Conservation (phyloP, 2,329 filamentous ascomycete genomes). For the Domatiomyces catenatus region DNA sequence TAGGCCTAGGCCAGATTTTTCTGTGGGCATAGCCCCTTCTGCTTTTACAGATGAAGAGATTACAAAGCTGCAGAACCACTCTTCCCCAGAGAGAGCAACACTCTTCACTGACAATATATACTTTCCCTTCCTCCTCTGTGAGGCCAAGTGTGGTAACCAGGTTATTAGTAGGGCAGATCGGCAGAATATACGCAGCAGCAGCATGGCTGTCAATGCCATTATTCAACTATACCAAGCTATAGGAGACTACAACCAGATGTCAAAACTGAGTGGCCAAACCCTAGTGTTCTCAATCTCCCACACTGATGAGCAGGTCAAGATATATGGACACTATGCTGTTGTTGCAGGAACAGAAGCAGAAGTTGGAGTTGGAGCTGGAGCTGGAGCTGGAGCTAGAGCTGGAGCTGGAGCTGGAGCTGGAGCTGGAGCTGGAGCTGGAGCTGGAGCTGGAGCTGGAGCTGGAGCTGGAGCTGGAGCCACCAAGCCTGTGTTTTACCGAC, state of each 20-base stretch:
- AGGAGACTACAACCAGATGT: conserved; percentile 1
- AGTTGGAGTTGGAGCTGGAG: too few relatives aligned
- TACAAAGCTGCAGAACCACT: too few relatives aligned
- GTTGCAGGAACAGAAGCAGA: too few relatives aligned
- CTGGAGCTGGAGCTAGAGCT: too few relatives aligned
- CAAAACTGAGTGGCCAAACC: conserved; percentile 3
- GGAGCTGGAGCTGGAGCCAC: too few relatives aligned
- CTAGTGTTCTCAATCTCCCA: conserved; percentile 10
- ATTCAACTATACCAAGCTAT: conserved; percentile 21
- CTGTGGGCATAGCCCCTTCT: too few relatives aligned
- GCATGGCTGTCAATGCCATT: conserved; percentile 23
- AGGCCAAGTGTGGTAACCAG: conserved; percentile 31
- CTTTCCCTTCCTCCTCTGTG: conserved; percentile 36
- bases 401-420: too few relatives aligned
- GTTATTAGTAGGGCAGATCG: conserved; percentile 20
- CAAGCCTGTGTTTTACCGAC: background rate
- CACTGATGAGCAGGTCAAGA: conserved; percentile 2
- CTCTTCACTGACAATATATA: conserved; percentile 22
- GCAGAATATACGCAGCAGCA: conserved; percentile 20
- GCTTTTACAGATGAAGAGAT: too few relatives aligned
- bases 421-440: too few relatives aligned
- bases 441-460: too few relatives aligned
- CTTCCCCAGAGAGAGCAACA: too few relatives aligned
- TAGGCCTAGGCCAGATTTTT: too few relatives aligned
- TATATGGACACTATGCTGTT: conserved; percentile 6